Percentiles rank a stretch among this genome's conserved stretches.
phyloP scores from a whole-genome alignment of 1,139 yeast genomes.

The Diutina neorugosa region DNA sequence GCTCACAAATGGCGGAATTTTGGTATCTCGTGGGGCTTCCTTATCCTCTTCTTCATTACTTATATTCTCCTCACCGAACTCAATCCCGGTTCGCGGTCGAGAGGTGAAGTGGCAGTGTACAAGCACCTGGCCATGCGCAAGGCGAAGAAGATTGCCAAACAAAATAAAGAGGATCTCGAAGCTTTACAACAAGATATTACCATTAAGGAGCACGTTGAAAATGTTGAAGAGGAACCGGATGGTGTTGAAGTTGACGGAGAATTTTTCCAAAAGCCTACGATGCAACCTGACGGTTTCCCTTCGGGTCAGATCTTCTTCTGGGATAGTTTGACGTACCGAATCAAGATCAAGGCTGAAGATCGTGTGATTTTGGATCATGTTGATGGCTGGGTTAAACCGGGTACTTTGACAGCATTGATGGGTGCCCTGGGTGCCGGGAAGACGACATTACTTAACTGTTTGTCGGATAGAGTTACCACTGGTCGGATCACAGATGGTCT shows the following conservation, averaged over 20 bases:
- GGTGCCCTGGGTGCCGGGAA: slow-evolving; percentile 89
- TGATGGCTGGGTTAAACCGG: slow-evolving; percentile 78
- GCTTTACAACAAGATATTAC: background rate
- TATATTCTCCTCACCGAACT: slow-evolving; percentile 26
- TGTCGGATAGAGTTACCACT: slow-evolving; percentile 67
- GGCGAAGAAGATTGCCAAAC: background rate
- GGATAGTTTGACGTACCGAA: slow-evolving; percentile 54
- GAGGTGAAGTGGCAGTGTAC: slow-evolving; percentile 22
- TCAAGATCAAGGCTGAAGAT: slow-evolving; percentile 50
- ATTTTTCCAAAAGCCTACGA: background rate
- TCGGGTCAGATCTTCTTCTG: slow-evolving; percentile 54
- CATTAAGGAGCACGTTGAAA: background rate
- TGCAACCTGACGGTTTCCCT: background rate
- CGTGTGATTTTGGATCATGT: slow-evolving; percentile 55
- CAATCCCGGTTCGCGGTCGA: slow-evolving; percentile 23
- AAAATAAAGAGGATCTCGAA: background rate
- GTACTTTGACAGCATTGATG: slow-evolving; percentile 40
- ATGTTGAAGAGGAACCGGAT: background rate
- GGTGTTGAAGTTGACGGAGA: background rate
- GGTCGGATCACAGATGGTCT: slow-evolving; percentile 65
- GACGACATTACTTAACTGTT: slow-evolving; percentile 60
- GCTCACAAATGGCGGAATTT: slow-evolving; percentile 14
- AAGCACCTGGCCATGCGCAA: background rate
- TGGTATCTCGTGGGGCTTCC: background rate
- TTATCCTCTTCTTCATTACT: slow-evolving; percentile 10